Percentiles rank a stretch among this genome's conserved stretches.
These are phyloP conservation scores for Carallia brachiata DNA, from an alignment of 345 rosid species.

Conservation along the genomic window DNA sequence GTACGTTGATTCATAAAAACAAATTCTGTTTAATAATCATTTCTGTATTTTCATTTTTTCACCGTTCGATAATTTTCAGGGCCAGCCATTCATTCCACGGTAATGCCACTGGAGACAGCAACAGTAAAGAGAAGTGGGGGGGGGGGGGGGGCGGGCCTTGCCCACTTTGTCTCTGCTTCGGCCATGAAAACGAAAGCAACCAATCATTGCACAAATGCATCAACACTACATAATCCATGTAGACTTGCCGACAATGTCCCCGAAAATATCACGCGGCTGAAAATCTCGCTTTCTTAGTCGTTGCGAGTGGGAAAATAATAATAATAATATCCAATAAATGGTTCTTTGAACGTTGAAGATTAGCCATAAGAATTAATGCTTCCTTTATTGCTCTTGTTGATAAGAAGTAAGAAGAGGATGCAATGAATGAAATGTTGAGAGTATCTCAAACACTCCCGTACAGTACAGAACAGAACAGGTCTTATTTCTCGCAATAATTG, in stretches of 20 bases:
- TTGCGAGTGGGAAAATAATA: conserved; percentile 8
- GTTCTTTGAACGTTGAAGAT: conserved; percentile 29
- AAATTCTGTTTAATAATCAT: no score
- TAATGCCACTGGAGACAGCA: no score
- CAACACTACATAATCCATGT: conserved; percentile 13
- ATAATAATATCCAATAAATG: not conserved
- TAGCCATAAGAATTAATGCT: conserved; percentile 28
- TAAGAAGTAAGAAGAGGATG: conserved; percentile 12
- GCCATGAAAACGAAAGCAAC: not conserved
- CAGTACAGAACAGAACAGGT: not conserved
- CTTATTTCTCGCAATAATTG: not conserved
- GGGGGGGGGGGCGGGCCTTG: no score
- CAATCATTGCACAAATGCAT: conserved; percentile 9
- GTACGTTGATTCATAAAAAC: no score
- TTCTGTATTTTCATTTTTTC: no score
- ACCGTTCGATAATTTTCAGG: no score
- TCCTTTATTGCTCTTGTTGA: conserved; percentile 24
- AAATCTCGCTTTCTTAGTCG: conserved; percentile 34
- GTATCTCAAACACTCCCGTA: not conserved
- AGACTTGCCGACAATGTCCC: conserved; percentile 37
- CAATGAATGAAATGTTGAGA: not conserved
- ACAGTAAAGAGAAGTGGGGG: no score
- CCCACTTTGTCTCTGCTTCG: no score
- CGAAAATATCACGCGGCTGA: conserved; percentile 38
- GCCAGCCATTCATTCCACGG: no score